Evolutionary conservation across 2,329 filamentous ascomycete genomes (phyloP).

Genomic region (Penicillium brevicompactum): DNA sequence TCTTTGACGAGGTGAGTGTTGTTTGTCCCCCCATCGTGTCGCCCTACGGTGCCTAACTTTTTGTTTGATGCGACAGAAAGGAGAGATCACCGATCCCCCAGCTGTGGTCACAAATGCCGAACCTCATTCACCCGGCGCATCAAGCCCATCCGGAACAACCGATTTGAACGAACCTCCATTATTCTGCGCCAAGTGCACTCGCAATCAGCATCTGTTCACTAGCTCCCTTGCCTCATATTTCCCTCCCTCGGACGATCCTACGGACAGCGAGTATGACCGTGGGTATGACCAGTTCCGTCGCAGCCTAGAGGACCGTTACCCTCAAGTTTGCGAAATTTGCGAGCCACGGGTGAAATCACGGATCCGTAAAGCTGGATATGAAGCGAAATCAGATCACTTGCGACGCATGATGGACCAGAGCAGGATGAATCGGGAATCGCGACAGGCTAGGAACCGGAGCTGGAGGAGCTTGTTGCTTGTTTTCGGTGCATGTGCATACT

Average conservation of each 20-base stretch:
- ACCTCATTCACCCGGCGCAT: constrained; percentile 35
- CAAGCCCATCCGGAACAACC: constrained; percentile 49
- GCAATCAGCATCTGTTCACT: constrained; percentile 84
- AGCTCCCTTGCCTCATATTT: constrained; percentile 79
- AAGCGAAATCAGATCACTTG: constrained; percentile 79
- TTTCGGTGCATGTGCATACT: constrained; percentile 46
- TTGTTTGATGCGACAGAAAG: constrained; percentile 54
- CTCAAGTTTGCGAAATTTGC: constrained; percentile 82
- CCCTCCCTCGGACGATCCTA: constrained; percentile 64
- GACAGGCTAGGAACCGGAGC: constrained; percentile 38
- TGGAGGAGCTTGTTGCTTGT: constrained; percentile 49
- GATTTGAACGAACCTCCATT: constrained; percentile 43
- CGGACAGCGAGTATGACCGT: constrained; percentile 69
- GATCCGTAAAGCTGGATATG: constrained; percentile 73
- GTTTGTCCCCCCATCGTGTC: not conserved
- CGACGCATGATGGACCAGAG: constrained; percentile 72
- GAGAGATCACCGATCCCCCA: constrained; percentile 87
- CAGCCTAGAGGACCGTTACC: constrained; percentile 78
- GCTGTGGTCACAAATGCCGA: constrained; percentile 56
- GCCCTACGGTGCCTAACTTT: constrained; percentile 12
- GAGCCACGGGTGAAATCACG: constrained; percentile 71
- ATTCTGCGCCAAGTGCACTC: constrained; percentile 78
- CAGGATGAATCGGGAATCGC: constrained; percentile 36
- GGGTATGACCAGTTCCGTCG: constrained; percentile 70
- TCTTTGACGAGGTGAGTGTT: constrained; percentile 74